phyloP scores from a whole-genome alignment of 805 yeast species.

The Maudiozyma pseudohumilis region DNA sequence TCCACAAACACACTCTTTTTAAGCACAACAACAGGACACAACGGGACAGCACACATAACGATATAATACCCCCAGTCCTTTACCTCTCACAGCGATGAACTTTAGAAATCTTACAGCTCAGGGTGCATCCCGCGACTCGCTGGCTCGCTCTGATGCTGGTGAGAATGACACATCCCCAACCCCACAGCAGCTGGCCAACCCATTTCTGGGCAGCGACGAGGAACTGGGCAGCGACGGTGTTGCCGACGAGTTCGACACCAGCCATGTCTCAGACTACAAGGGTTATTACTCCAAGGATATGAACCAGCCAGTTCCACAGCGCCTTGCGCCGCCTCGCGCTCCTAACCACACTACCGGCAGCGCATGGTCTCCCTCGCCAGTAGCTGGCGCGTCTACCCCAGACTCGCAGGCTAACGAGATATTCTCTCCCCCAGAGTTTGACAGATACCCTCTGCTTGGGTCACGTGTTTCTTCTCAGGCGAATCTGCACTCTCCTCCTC shows the following conservation, averaged over 20 bases:
- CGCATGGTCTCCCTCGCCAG: conserved; percentile 1
- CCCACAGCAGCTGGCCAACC: conserved; percentile 4
- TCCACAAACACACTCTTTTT: background rate
- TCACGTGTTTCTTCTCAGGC: conserved; percentile 50
- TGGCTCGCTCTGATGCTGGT: background rate
- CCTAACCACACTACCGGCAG: background rate
- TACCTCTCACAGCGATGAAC: conserved; percentile 27
- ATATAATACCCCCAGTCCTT: background rate
- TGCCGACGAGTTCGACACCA: conserved; percentile 2
- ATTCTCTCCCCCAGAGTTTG: conserved; percentile 47
- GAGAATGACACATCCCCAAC: background rate
- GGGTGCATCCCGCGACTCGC: conserved; percentile 9
- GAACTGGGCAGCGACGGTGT: conserved; percentile 5
- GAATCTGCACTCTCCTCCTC: conserved; percentile 5
- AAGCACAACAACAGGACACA: background rate
- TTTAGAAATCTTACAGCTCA: conserved; percentile 8
- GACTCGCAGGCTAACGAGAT: conserved; percentile 12
- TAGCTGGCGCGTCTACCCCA: background rate
- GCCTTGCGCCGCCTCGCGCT: conserved; percentile 2
- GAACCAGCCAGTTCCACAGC: conserved; percentile 6
- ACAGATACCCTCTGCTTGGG: conserved; percentile 56
- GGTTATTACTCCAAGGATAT: conserved; percentile 25
- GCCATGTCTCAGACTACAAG: conserved; percentile 18
- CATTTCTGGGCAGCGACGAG: conserved; percentile 11
- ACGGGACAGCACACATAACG: background rate